Conservation (phyloP, 345 rosid species). For the Streptanthus diversifolius region DNA sequence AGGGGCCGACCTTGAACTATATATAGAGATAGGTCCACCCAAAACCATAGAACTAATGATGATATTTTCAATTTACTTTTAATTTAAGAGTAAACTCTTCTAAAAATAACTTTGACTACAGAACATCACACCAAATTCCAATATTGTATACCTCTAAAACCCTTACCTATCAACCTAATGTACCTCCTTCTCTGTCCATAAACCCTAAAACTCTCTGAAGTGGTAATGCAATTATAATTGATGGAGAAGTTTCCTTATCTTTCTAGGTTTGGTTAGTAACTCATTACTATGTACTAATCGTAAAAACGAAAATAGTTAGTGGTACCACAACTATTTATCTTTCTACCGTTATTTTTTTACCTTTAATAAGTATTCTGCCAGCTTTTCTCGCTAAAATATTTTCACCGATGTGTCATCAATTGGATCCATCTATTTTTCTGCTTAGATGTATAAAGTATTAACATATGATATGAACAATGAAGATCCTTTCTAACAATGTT, state of each 20-base stretch:
- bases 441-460: background rate
- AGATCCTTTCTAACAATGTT: constrained; percentile 31
- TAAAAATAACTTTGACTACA: background rate
- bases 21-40: constrained; percentile 19
- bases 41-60: constrained; percentile 28
- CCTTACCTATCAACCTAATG: background rate
- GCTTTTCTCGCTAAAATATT: background rate
- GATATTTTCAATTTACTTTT: background rate
- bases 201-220: constrained; percentile 7
- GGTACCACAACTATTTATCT: background rate
- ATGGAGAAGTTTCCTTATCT: background rate
- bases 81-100: background rate
- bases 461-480: background rate
- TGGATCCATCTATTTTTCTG: background rate
- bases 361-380: background rate
- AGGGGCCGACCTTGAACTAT: constrained; percentile 27
- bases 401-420: background rate
- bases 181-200: background rate
- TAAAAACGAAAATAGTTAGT: background rate
- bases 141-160: background rate
- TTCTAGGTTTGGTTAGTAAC: background rate
- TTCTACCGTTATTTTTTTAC: background rate
- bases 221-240: background rate
- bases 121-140: background rate
- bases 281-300: background rate